Evolutionary conservation across 2,329 filamentous ascomycete genomes (phyloP).

Genomic region (Magnaporthiopsis rhizophila): DNA sequence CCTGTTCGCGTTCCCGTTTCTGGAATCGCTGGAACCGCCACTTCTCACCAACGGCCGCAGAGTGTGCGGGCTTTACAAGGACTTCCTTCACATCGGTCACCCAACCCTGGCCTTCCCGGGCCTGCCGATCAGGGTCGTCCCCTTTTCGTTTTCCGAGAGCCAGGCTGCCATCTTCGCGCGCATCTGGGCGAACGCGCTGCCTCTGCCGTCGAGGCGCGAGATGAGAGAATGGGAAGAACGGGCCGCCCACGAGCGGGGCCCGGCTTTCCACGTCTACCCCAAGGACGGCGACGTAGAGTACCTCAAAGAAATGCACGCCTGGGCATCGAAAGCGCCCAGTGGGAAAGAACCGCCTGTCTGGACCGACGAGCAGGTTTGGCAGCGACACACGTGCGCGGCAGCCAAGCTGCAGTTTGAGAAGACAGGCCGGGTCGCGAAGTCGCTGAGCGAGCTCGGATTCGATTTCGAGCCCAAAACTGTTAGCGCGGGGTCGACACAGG

Average conservation of each 20-base stretch:
- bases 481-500: constrained; percentile 10
- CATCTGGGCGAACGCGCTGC: constrained; percentile 64
- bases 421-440: constrained; percentile 55
- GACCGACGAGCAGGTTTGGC: constrained; percentile 64
- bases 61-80: constrained; percentile 66
- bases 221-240: constrained; percentile 65
- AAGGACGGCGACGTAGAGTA: constrained; percentile 58
- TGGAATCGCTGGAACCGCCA: constrained; percentile 35
- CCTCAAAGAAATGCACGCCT: constrained; percentile 61
- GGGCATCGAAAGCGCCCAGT: constrained; percentile 42
- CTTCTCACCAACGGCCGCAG: constrained; percentile 62
- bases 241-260: constrained; percentile 41
- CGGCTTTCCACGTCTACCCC: constrained; percentile 39
- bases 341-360: constrained; percentile 67
- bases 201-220: constrained; percentile 50
- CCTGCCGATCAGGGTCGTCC: constrained; percentile 77
- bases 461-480: constrained; percentile 31
- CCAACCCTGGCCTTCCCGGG: constrained; percentile 73
- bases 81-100: constrained; percentile 67
- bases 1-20: constrained; percentile 75
- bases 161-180: constrained; percentile 72
- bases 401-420: constrained; percentile 67
- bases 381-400: constrained; percentile 56
- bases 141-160: constrained; percentile 71
- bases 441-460: constrained; percentile 66